These are phyloP conservation scores for Globisporangium canariense DNA, from an alignment of 352 stramenopile species.

Conservation along the genomic window DNA sequence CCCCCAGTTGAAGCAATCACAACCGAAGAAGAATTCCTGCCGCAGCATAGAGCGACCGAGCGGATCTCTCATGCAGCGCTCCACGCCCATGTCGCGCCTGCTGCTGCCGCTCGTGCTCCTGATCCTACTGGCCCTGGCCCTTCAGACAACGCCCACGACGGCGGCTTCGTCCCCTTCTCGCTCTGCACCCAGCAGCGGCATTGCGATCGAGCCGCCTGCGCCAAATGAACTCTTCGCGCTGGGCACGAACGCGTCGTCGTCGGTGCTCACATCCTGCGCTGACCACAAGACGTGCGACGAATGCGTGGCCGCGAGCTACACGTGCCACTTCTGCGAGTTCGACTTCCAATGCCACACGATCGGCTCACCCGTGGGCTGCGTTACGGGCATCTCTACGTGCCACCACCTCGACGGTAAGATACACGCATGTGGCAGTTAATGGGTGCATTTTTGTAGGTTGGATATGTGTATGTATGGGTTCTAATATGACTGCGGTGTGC, in stretches of 20 bases:
- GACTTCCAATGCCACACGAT: constrained; percentile 86
- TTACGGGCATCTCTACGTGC: constrained; percentile 70
- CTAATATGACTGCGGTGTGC: neutral
- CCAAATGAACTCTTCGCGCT: constrained; percentile 1
- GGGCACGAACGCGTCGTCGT: constrained; percentile 16
- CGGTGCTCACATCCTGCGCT: constrained; percentile 26
- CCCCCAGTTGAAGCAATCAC: too few species aligned
- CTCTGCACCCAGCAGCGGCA: neutral
- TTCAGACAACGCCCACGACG: too few species aligned
- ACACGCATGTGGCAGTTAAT: neutral
- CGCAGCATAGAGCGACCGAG: too few species aligned
- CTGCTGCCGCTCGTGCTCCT: neutral
- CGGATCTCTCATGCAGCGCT: too few species aligned
- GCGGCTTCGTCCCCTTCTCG: too few species aligned
- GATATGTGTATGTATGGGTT: neutral
- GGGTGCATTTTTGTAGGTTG: neutral
- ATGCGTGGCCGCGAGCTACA: constrained; percentile 67
- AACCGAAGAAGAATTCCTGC: too few species aligned
- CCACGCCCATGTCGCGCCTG: too few species aligned
- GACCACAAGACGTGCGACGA: constrained; percentile 69
- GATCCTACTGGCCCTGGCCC: neutral
- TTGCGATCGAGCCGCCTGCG: neutral
- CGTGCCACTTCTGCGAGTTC: constrained; percentile 80
- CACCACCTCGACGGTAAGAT: constrained; percentile 73
- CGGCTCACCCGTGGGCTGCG: constrained; percentile 57